phyloP scores from a whole-genome alignment of 148 eudicot genomes.

The Rhododendron molle region DNA sequence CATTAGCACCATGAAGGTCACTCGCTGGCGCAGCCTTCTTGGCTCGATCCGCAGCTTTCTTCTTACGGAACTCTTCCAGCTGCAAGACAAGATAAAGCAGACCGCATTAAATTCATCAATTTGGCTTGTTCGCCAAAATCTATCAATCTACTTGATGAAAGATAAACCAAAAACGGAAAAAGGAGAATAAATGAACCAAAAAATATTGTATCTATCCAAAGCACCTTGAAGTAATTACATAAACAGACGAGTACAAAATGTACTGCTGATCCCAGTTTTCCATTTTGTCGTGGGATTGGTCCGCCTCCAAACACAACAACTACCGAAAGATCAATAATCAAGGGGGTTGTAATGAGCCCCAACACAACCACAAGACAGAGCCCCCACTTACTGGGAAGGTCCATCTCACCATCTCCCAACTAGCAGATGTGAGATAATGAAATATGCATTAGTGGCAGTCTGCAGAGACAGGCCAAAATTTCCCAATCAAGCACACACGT shows the following conservation, averaged over 20 bases:
- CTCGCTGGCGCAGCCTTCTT: constrained; percentile 47
- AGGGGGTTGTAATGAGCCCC: background rate
- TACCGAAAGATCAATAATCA: background rate
- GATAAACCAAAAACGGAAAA: background rate
- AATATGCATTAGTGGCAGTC: background rate
- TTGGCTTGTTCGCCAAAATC: background rate
- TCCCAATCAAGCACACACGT: background rate
- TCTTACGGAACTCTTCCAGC: constrained; percentile 93
- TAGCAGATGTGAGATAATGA: background rate
- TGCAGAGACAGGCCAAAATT: background rate
- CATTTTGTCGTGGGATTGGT: too few relatives aligned
- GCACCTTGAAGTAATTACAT: background rate
- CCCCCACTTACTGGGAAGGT: background rate
- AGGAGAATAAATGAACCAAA: background rate
- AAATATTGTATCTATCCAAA: background rate
- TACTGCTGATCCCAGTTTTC: background rate
- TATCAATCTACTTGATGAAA: background rate
- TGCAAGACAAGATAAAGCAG: constrained; percentile 25
- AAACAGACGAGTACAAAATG: background rate
- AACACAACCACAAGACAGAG: background rate
- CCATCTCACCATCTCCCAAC: background rate
- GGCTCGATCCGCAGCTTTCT: constrained; percentile 67
- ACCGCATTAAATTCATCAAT: background rate
- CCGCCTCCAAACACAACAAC: background rate
- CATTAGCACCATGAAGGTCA: constrained; percentile 30